A percentile compares a stretch with the other conserved stretches of the same genome.
Evolutionary conservation across 176 grass and related monocot genomes (phyloP).

Genomic region (Areca catechu): DNA sequence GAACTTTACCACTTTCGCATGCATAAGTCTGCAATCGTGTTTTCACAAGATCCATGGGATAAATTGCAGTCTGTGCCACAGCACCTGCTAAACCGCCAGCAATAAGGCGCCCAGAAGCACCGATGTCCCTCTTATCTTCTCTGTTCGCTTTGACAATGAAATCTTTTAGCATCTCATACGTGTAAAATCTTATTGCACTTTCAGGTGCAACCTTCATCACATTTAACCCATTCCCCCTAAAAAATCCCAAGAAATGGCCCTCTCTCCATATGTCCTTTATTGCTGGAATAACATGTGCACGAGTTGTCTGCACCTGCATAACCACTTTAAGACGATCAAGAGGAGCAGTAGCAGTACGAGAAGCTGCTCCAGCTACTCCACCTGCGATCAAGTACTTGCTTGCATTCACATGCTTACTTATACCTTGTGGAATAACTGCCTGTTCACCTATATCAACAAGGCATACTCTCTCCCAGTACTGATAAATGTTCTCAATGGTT

Average conservation of each 20-base stretch:
- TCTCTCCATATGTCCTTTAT: conserved; percentile 68
- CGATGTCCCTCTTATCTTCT: conserved; percentile 55
- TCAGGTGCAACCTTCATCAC: conserved; percentile 85
- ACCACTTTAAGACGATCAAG: conserved; percentile 74
- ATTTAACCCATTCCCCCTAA: conserved; percentile 84
- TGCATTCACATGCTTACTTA: conserved; percentile 61
- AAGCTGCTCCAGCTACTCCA: conserved; percentile 59
- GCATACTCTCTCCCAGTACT: conserved; percentile 86
- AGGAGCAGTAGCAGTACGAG: conserved; percentile 74
- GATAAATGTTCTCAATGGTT: conserved; percentile 82
- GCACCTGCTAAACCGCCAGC: conserved; percentile 79
- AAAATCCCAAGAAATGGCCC: conserved; percentile 45
- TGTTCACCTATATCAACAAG: conserved; percentile 82
- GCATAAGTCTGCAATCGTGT: conserved; percentile 63
- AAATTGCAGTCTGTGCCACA: conserved; percentile 64
- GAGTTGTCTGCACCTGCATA: conserved; percentile 68
- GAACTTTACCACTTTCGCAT: conserved; percentile 39
- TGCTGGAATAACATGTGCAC: conserved; percentile 26
- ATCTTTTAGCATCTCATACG: conserved; percentile 76
- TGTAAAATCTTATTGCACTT: conserved; percentile 82
- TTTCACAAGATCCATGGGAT: conserved; percentile 83
- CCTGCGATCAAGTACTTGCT: conserved; percentile 84
- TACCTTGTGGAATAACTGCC: conserved; percentile 68
- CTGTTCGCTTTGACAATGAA: conserved; percentile 59
- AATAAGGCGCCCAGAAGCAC: conserved; percentile 58